Evolutionary conservation across 495 filamentous ascomycete genomes (phyloP).

Genomic region (Cercophora samala): DNA sequence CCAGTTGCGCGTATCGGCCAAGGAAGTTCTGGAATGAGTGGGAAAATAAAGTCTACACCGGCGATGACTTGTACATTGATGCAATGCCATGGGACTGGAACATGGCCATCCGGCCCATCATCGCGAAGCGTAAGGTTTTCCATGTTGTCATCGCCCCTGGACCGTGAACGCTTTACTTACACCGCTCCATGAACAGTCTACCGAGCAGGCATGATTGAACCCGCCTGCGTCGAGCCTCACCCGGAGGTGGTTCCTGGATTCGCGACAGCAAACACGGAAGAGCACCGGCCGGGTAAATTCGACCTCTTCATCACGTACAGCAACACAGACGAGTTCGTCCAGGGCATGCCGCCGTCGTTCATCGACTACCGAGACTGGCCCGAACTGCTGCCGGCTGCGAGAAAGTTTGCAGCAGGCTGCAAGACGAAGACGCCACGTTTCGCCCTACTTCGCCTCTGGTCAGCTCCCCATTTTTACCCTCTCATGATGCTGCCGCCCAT

Average conservation of each 20-base stretch:
- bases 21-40: conserved; percentile 40
- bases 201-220: conserved; percentile 40
- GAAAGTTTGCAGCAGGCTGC: conserved; percentile 29
- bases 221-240: conserved; percentile 28
- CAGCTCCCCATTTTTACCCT: conserved; percentile 50
- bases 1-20: conserved; percentile 35
- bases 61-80: conserved; percentile 23
- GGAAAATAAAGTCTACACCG: conserved; percentile 27
- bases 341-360: conserved; percentile 19
- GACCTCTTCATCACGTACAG: conserved; percentile 47
- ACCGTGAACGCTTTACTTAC: not conserved
- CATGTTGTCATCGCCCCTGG: not conserved
- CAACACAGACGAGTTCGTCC: conserved; percentile 14
- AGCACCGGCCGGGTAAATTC: conserved; percentile 31
- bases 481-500: conserved; percentile 42
- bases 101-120: conserved; percentile 38
- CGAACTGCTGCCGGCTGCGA: conserved; percentile 28
- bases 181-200: conserved; percentile 33
- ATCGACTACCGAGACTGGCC: conserved; percentile 34
- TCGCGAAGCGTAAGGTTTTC: conserved; percentile 36
- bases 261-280: conserved; percentile 38
- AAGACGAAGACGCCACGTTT: conserved; percentile 32
- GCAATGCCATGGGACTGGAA: conserved; percentile 38
- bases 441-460: conserved; percentile 48
- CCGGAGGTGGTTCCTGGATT: conserved; percentile 31